These are phyloP conservation scores for Oropetium thomaeum DNA, from an alignment of 176 grass and related monocot genomes.

Conservation along the genomic window DNA sequence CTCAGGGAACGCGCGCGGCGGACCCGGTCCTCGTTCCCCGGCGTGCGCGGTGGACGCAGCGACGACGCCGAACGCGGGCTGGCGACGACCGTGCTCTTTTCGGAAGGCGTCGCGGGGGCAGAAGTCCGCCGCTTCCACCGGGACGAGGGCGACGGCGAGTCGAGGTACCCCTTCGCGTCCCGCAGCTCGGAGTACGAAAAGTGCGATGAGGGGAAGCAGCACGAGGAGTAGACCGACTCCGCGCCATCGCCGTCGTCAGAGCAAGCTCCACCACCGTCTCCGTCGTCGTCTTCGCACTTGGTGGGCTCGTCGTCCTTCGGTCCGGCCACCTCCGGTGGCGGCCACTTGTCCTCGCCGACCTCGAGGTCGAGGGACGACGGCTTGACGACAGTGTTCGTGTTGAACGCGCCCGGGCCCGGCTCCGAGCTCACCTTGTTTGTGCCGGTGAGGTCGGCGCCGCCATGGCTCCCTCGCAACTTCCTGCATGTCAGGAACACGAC, in stretches of 20 bases:
- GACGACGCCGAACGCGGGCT: slow-evolving; percentile 22
- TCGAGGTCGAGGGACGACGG: slow-evolving; percentile 46
- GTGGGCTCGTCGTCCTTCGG: not conserved
- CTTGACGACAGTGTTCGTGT: slow-evolving; percentile 51
- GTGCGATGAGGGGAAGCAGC: slow-evolving; percentile 52
- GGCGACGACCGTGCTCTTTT: not conserved
- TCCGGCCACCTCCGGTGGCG: not conserved
- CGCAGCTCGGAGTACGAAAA: slow-evolving; percentile 50
- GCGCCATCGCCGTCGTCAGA: slow-evolving; percentile 34
- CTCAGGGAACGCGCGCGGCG: slow-evolving; percentile 12
- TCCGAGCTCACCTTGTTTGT: slow-evolving; percentile 85
- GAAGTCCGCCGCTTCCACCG: slow-evolving; percentile 37
- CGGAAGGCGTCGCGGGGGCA: slow-evolving; percentile 30
- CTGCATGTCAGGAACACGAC: slow-evolving; percentile 50
- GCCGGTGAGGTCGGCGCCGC: slow-evolving; percentile 24
- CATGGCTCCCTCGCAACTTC: slow-evolving; percentile 25
- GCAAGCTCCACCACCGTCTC: slow-evolving; percentile 1
- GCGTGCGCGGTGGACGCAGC: slow-evolving; percentile 30
- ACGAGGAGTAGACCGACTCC: slow-evolving; percentile 70
- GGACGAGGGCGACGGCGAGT: slow-evolving; percentile 31
- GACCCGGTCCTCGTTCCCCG: slow-evolving; percentile 14
- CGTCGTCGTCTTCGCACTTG: not conserved
- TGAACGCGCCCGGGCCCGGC: slow-evolving; percentile 60
- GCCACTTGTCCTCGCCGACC: not conserved
- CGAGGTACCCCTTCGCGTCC: not conserved